Evolutionary conservation across 495 filamentous ascomycete genomes (phyloP), one percentile per base, ranked within the genome.

Genomic region (Xylaria nigripes): DNA sequence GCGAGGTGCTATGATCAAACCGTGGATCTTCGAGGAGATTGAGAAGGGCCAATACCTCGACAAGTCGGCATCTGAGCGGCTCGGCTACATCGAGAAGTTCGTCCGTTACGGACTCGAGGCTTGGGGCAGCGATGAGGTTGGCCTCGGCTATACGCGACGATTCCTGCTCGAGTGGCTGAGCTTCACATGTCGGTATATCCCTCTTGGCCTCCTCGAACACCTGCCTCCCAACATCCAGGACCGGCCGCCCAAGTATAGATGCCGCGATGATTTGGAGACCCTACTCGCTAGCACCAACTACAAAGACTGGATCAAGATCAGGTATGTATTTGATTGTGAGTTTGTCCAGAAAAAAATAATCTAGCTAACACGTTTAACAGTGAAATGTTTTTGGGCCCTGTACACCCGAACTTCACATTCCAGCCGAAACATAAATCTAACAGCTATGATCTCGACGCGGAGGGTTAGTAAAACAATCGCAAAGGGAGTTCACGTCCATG

Each of bases 361-460:
- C n/a, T 32, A 25, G 3, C 43, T 62, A 52, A 67, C 57, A 46
- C 21, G 30, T 30, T n/a, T 36, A 23, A 22, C 49, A 95, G 90
- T 63, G 93, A 98, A 61, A 97, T 98, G 90, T 97, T 95, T 74
- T 80, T 98, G 13, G 93, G 93, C 16, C 89, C 90, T 30, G 86
- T 89, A 24, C 89, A 94, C 52, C 80, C 85, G 45, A 83, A 87
- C 65, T 98, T 97, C 78, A 83, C 85, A 53, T 98, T 97, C 71
- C 84, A 89, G 70, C 93, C 93, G n/a, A 98, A 98, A 75, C 93
- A 98, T 71, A 96, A 96, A 72, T 91, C 87, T 12, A 95, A 95
- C 65, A 79, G 82, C 53, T 95, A 81, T 55, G 78, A 81, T 54
- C 79, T 80, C 19, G 78, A 83, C 56, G 79, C 78, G 0, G 79